Conservation (phyloP, 2,329 filamentous ascomycete species). For the Hymenoscyphus repandus region DNA sequence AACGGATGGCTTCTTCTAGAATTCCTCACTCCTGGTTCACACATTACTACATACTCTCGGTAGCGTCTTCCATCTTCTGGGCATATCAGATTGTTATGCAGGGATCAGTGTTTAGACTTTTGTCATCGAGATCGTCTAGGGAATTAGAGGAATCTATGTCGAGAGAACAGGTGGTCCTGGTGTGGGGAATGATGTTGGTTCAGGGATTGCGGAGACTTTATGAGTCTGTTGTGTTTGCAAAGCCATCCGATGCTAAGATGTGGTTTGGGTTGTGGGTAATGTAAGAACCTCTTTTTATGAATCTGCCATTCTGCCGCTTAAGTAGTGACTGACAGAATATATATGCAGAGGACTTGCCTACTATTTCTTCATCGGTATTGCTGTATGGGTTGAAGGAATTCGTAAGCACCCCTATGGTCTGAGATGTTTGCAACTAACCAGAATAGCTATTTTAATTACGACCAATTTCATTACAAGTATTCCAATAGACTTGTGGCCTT, state of each 20-base stretch:
- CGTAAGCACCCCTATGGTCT: constrained; percentile 42
- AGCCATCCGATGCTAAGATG: constrained; percentile 68
- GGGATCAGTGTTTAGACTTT: constrained; percentile 51
- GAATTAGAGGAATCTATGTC: constrained; percentile 42
- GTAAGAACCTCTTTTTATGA: neutral
- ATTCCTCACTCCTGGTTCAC: constrained; percentile 87
- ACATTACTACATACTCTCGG: constrained; percentile 76
- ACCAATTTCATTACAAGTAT: constrained; percentile 3
- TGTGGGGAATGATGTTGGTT: constrained; percentile 67
- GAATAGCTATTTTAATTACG: constrained; percentile 20
- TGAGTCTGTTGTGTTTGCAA: constrained; percentile 64
- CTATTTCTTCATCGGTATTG: constrained; percentile 68
- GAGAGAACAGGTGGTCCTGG: constrained; percentile 55
- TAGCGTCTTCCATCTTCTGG: constrained; percentile 71
- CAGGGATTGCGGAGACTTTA: constrained; percentile 73
- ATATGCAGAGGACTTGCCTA: constrained; percentile 57
- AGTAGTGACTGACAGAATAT: neutral
- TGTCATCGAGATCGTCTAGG: constrained; percentile 32
- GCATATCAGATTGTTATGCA: constrained; percentile 52
- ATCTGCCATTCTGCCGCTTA: neutral
- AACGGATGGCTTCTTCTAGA: constrained; percentile 27
- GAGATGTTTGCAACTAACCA: constrained; percentile 13
- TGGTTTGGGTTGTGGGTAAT: constrained; percentile 78
- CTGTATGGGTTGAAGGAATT: constrained; percentile 80
- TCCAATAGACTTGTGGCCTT: constrained; percentile 23